phyloP scores from a whole-genome alignment of 805 yeast species.

The Teunomyces atbi region DNA sequence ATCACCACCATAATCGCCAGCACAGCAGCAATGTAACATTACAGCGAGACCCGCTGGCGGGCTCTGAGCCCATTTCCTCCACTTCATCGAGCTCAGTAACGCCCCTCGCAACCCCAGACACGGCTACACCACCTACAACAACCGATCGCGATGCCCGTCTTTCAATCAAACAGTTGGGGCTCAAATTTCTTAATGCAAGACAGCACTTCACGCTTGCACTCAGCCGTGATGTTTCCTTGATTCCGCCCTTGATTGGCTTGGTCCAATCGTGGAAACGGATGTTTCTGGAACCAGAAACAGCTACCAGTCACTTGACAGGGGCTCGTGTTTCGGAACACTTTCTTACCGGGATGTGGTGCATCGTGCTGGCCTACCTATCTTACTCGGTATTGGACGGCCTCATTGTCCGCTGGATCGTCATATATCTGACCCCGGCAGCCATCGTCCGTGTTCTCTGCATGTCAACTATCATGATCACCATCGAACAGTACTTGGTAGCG shows the following conservation, averaged over 20 bases:
- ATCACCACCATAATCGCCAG: slow-evolving; percentile 12
- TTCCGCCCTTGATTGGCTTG: slow-evolving; percentile 62
- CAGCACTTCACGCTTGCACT: slow-evolving; percentile 74
- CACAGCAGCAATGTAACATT: slow-evolving; percentile 2
- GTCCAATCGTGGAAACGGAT: slow-evolving; percentile 42
- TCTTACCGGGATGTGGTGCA: slow-evolving; percentile 87
- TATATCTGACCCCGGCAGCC: slow-evolving; percentile 84
- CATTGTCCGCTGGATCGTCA: slow-evolving; percentile 92
- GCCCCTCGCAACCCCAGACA: neutral
- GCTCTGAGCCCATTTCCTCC: neutral
- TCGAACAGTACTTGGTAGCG: slow-evolving; percentile 65
- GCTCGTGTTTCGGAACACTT: slow-evolving; percentile 51
- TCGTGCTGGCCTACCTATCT: slow-evolving; percentile 81
- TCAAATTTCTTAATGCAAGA: slow-evolving; percentile 68
- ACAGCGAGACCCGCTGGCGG: neutral
- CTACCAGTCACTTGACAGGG: neutral
- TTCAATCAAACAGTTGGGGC: slow-evolving; percentile 55
- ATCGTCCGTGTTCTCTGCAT: slow-evolving; percentile 82
- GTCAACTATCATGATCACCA: slow-evolving; percentile 67
- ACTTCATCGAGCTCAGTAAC: neutral
- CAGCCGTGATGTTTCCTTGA: slow-evolving; percentile 74
- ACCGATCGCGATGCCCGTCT: slow-evolving; percentile 9
- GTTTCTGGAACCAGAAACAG: slow-evolving; percentile 14
- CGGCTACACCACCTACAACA: neutral
- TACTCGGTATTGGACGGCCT: slow-evolving; percentile 84